phyloP scores from a whole-genome alignment of 495 filamentous ascomycete species.

The Talaromyces wortmannii region DNA sequence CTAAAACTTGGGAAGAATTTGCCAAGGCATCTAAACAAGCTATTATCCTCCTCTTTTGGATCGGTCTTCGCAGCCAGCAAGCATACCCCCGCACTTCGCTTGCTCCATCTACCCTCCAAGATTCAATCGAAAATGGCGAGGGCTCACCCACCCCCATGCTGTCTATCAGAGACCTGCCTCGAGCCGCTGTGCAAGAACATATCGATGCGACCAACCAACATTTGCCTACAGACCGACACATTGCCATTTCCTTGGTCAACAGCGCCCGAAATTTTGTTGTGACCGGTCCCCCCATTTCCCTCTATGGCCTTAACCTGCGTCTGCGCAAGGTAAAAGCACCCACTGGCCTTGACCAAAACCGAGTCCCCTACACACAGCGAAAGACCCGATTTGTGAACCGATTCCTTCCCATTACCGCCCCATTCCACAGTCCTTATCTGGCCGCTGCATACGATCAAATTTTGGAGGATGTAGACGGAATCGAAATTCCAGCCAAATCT shows the following conservation, averaged over 20 bases:
- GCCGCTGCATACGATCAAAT: constrained; percentile 71
- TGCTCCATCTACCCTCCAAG: constrained; percentile 84
- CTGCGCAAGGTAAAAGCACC: constrained; percentile 94
- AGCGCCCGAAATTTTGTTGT: constrained; percentile 96
- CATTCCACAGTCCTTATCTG: constrained; percentile 95
- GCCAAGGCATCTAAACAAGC: constrained; percentile 68
- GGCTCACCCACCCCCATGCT: constrained; percentile 95
- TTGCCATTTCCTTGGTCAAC: constrained; percentile 92
- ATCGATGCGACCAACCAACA: constrained; percentile 95
- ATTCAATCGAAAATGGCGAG: constrained; percentile 90
- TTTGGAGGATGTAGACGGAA: constrained; percentile 76
- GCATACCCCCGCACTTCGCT: constrained; percentile 92
- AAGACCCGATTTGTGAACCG: constrained; percentile 96
- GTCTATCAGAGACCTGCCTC: constrained; percentile 86
- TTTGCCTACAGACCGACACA: constrained; percentile 84
- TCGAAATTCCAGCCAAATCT: constrained; percentile 59
- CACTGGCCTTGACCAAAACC: constrained; percentile 91
- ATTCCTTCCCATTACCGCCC: constrained; percentile 94
- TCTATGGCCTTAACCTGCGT: constrained; percentile 91
- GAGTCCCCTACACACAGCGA: constrained; percentile 87
- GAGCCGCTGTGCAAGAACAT: constrained; percentile 81
- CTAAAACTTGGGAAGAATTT: constrained; percentile 85
- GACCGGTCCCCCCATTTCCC: constrained; percentile 87
- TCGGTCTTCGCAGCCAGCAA: constrained; percentile 96
- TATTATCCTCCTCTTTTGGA: constrained; percentile 97